These are phyloP conservation scores for Ganoderma multipileum DNA, from an alignment of 1,284 basidiomycete genomes.

Conservation along the genomic window DNA sequence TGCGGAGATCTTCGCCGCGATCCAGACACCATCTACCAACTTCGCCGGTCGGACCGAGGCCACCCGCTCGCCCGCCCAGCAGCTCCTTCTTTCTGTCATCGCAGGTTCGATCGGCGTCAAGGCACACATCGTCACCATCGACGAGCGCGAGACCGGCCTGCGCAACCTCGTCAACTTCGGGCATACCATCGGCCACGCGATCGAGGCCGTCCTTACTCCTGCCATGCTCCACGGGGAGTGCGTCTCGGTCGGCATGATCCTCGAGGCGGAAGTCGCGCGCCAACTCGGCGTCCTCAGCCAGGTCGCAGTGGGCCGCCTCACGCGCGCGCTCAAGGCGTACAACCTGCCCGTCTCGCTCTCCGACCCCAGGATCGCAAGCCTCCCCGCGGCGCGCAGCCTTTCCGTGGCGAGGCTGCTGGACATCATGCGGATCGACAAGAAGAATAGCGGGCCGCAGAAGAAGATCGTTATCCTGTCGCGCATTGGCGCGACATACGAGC, in stretches of 20 bases:
- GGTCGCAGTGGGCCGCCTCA: constrained; percentile 88
- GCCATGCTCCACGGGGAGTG: constrained; percentile 94
- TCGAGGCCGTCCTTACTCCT: constrained; percentile 93
- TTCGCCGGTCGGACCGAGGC: constrained; percentile 67
- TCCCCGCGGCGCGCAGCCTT: constrained; percentile 76
- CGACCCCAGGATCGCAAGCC: constrained; percentile 77
- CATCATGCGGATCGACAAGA: constrained; percentile 97
- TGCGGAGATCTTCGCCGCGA: constrained; percentile 84
- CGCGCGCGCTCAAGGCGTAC: constrained; percentile 85
- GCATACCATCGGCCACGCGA: constrained; percentile 95
- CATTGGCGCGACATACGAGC: constrained; percentile 94
- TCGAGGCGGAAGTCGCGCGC: constrained; percentile 93
- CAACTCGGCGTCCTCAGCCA: constrained; percentile 86
- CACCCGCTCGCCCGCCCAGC: constrained; percentile 79
- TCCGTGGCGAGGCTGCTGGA: constrained; percentile 88
- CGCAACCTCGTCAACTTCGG: constrained; percentile 98
- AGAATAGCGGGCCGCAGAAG: constrained; percentile 91
- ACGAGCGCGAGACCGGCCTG: constrained; percentile 93
- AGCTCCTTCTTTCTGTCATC: constrained; percentile 81
- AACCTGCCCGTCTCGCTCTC: constrained; percentile 84
- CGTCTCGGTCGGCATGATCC: constrained; percentile 91
- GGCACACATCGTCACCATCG: constrained; percentile 93
- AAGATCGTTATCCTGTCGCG: constrained; percentile 92
- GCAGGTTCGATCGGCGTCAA: constrained; percentile 91
- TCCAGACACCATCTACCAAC: constrained; percentile 73